phyloP scores from a whole-genome alignment of 371 early-diverging fungal species.

The Apophysomyces ossiformis region DNA sequence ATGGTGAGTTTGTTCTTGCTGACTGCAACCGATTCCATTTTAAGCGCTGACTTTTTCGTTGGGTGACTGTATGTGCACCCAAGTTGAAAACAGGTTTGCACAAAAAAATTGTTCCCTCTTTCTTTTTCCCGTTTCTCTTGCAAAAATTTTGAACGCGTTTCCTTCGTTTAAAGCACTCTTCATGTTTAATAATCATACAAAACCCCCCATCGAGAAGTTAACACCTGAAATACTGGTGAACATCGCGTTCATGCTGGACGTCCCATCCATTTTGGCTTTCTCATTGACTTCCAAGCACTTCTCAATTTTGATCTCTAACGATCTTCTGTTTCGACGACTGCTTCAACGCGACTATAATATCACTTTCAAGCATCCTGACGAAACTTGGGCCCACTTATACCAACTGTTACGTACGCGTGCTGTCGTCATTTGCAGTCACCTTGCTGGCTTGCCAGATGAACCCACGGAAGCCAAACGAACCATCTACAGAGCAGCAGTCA shows the following conservation, averaged over 20 bases:
- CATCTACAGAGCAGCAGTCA: conserved; percentile 20
- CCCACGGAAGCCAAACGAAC: conserved; percentile 33
- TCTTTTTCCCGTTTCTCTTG: neutral
- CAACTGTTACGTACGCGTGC: conserved; percentile 14
- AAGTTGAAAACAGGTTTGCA: too few species aligned
- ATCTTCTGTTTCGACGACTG: conserved; percentile 34
- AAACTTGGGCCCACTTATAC: conserved; percentile 33
- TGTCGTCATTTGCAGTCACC: conserved; percentile 19
- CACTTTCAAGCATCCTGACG: conserved; percentile 30
- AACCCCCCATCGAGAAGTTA: conserved; percentile 24
- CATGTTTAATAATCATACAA: conserved; percentile 13
- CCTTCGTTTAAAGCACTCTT: neutral
- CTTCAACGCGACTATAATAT: conserved; percentile 39
- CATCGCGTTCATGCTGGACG: conserved; percentile 28
- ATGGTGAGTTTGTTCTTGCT: too few species aligned
- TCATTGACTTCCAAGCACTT: conserved; percentile 31
- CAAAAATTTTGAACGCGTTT: neutral
- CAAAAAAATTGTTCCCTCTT: neutral
- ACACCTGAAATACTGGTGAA: conserved; percentile 37
- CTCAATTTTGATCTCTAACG: conserved; percentile 26
- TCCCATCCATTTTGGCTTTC: conserved; percentile 28
- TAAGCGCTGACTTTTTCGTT: too few species aligned
- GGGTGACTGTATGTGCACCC: too few species aligned
- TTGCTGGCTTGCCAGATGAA: conserved; percentile 21
- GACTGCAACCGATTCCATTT: too few species aligned